Percentiles rank a stretch among this genome's conserved stretches.
Conservation (phyloP, 192 early-diverging fungal species). For the Backusella sp. region DNA sequence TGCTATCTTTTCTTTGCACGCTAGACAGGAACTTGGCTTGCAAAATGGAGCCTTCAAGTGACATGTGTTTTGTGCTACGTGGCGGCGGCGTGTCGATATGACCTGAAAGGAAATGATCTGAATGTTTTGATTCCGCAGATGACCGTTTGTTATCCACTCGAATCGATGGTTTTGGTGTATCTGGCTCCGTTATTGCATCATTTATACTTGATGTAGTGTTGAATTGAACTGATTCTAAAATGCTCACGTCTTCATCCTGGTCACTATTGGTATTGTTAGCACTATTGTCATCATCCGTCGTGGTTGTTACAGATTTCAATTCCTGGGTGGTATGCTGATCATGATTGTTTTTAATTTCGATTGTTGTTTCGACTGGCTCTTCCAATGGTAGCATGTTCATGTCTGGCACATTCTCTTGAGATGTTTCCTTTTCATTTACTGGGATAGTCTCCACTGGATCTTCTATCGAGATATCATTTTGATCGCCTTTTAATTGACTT, state of each 20-base stretch:
- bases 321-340: background rate
- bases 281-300: background rate
- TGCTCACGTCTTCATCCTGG: background rate
- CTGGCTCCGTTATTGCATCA: background rate
- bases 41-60: constrained; percentile 25
- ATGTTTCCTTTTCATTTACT: background rate
- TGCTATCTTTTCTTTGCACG: constrained; percentile 14
- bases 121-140: constrained; percentile 3
- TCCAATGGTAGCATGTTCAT: background rate
- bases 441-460: background rate
- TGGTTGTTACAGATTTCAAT: background rate
- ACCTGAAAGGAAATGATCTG: background rate
- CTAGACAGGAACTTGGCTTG: constrained; percentile 38
- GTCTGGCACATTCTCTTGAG: background rate
- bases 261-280: background rate
- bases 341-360: background rate
- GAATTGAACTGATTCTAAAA: background rate
- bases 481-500: background rate
- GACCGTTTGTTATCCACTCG: constrained; percentile 4
- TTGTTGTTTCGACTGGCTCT: background rate
- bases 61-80: constrained; percentile 13
- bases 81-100: background rate
- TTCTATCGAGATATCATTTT: background rate
- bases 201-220: background rate
- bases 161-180: background rate